Evolutionary conservation across 805 yeast species (phyloP), one percentile per base, ranked within the genome.

Genomic region (Clavispora phyllophila): DNA sequence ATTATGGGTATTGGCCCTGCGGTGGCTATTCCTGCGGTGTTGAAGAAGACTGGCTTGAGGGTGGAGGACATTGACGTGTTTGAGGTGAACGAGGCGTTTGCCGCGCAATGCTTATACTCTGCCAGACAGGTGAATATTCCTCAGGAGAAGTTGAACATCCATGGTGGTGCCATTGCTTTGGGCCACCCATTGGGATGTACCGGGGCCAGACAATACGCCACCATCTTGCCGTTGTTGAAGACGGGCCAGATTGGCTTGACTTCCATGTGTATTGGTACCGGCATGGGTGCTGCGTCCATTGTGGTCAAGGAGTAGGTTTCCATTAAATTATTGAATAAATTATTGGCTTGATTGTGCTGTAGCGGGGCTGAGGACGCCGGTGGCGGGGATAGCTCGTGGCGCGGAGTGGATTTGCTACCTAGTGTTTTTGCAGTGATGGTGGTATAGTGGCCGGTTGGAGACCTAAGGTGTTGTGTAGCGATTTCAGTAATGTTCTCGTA

Each of bases 1-100:
- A 79, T 90, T 47, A 91, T 91, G 99, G 99, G 98, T 45, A 81
- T 91, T 56, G 99, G 98, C 35, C 99, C 99, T 45, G 97, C 96
- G 22, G 80, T 77, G 56, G 99, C 98, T 46, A 90, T 91, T 56
- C 98, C 99, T 48, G 78, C 76, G 43, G 82, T 87, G 15, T 76
- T 91, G 52, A 71, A 75, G 62, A 79, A 78, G 58, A 54, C 71
- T 41, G 82, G 83, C 28, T 62, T 90, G 46, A 66, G 73, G 6
- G 72, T 77, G 23, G 74, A 76, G 37, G 96, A 89, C 54, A 68
- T 91, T 43, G 74, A 78, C 38, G 76, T 88, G 29, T 90, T 76
- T 62, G 98, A 91, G 72, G 81, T 91, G 59, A 90, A 90, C 66
- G 98, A 91, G 73, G 97, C 98, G 1, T 91, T 91, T 67, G 97